Evolutionary conservation across 2,329 filamentous ascomycete species (phyloP).

Genomic region (Salinomyces thailandicus): DNA sequence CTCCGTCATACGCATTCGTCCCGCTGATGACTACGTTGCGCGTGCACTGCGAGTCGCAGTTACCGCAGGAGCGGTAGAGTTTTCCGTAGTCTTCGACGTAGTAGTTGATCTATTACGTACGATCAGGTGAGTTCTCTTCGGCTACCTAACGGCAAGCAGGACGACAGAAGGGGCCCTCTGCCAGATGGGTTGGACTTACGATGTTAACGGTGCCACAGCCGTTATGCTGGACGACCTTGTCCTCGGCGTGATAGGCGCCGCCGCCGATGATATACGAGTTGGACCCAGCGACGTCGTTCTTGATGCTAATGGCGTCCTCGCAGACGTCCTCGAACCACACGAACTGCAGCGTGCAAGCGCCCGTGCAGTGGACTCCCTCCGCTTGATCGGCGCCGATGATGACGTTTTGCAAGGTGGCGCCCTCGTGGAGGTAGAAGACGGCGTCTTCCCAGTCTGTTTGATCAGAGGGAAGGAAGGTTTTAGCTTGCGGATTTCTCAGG

Average conservation of each 20-base stretch:
- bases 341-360: conserved; percentile 37
- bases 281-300: conserved; percentile 16
- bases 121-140: too few relatives aligned
- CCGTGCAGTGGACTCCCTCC: conserved; percentile 44
- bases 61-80: conserved; percentile 42
- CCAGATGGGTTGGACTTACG: too few relatives aligned
- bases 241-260: conserved; percentile 28
- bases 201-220: conserved; percentile 29
- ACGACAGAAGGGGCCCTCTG: too few relatives aligned
- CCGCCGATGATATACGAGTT: conserved; percentile 24
- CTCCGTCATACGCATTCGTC: conserved; percentile 33
- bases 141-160: too few relatives aligned
- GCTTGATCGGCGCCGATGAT: conserved; percentile 44
- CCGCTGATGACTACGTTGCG: conserved; percentile 38
- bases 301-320: conserved; percentile 26
- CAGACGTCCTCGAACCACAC: conserved; percentile 39
- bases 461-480: too few relatives aligned
- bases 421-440: conserved; percentile 44
- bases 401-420: conserved; percentile 43
- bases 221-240: conserved; percentile 37
- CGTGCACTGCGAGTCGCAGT: conserved; percentile 33
- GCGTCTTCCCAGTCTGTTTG: conserved; percentile 31
- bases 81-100: conserved; percentile 38
- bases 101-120: conserved; percentile 32
- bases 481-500: too few relatives aligned